A percentile compares a stretch with the other conserved stretches of the same genome.
These are phyloP conservation scores for Pythium myriotylum DNA, from an alignment of 352 stramenopile species.

Conservation along the genomic window DNA sequence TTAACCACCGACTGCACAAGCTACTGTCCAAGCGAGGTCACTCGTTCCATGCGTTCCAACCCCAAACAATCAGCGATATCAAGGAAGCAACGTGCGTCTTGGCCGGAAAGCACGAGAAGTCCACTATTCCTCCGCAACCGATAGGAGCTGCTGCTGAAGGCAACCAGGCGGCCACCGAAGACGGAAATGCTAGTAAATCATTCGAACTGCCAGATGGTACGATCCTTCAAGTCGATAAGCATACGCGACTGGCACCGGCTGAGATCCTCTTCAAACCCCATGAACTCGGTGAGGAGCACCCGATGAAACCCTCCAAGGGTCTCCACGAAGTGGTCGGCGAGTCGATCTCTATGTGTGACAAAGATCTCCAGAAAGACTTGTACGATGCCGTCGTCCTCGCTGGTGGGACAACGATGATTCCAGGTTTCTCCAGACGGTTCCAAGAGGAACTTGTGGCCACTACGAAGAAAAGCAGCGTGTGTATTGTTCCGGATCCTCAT, in stretches of 20 bases:
- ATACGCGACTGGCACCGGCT: constrained; percentile 66
- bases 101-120: constrained; percentile 31
- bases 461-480: constrained; percentile 37
- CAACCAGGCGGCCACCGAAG: constrained; percentile 18
- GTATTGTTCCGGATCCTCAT: constrained; percentile 79
- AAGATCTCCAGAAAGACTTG: constrained; percentile 82
- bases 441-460: constrained; percentile 59
- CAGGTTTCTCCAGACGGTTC: constrained; percentile 81
- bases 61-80: constrained; percentile 83
- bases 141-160: constrained; percentile 26
- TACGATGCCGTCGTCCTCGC: constrained; percentile 76
- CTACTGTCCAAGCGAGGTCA: constrained; percentile 68
- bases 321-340: constrained; percentile 85
- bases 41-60: constrained; percentile 68
- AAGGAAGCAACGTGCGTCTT: constrained; percentile 74
- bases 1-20: constrained; percentile 73
- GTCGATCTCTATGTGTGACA: constrained; percentile 89
- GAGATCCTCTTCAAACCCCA: constrained; percentile 87
- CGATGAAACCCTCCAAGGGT: constrained; percentile 50
- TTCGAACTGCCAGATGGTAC: constrained; percentile 89
- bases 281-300: constrained; percentile 94
- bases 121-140: constrained; percentile 24
- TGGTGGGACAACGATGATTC: constrained; percentile 85
- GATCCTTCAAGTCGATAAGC: constrained; percentile 77
- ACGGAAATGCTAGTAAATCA: constrained; percentile 49